phyloP scores from a whole-genome alignment of 1,284 basidiomycete species.

The Ganoderma sp. region DNA sequence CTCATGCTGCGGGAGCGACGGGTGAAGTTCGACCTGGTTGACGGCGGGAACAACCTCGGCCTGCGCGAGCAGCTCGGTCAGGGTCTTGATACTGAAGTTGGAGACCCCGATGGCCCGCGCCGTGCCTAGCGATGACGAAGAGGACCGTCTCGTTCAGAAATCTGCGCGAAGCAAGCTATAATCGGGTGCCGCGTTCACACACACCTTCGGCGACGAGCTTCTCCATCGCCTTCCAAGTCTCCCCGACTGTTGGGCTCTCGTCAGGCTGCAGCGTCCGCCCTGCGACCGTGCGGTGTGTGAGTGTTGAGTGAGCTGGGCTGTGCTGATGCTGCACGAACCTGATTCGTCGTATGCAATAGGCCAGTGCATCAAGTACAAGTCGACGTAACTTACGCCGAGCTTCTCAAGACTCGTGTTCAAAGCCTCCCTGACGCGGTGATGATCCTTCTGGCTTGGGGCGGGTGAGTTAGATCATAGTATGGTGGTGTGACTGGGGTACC shows the following conservation, averaged over 20 bases:
- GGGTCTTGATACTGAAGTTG: conserved; percentile 63
- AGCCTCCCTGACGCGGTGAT: conserved; percentile 63
- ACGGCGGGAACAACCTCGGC: conserved; percentile 52
- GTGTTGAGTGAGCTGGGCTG: not conserved
- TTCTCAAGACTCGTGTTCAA: conserved; percentile 60
- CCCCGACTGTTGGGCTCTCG: conserved; percentile 29
- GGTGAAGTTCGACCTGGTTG: conserved; percentile 59
- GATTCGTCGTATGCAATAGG: conserved; percentile 32
- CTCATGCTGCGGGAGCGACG: conserved; percentile 50
- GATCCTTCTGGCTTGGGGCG: conserved; percentile 50
- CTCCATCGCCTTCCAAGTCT: conserved; percentile 34
- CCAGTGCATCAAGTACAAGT: conserved; percentile 43
- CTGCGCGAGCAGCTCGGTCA: conserved; percentile 46
- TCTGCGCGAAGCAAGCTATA: not conserved
- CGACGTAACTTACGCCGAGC: conserved; percentile 65
- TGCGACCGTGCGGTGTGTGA: not conserved
- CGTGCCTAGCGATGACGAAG: conserved; percentile 46
- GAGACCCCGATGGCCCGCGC: conserved; percentile 65
- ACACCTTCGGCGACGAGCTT: conserved; percentile 31
- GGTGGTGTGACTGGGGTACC: conserved; percentile 6
- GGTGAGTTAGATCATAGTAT: conserved; percentile 2
- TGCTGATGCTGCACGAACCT: conserved; percentile 31
- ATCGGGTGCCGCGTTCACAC: conserved; percentile 29
- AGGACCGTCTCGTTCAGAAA: conserved; percentile 46
- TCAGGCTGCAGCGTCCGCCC: conserved; percentile 24